Evolutionary conservation across 2,329 filamentous ascomycete species (phyloP).

Genomic region (Thielaviopsis ethacetica): DNA sequence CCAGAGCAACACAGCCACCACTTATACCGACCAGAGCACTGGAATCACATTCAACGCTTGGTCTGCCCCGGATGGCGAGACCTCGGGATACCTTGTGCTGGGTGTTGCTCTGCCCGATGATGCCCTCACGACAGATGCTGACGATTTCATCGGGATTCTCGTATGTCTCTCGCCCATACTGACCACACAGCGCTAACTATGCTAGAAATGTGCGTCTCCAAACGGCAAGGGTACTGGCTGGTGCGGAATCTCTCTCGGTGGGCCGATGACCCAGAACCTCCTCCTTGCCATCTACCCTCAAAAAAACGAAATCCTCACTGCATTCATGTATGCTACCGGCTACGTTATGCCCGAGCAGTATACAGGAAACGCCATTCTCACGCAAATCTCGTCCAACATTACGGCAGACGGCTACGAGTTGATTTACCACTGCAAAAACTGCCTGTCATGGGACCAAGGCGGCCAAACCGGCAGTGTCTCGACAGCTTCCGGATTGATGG

Average conservation of each 20-base stretch:
- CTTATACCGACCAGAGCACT: constrained; percentile 5
- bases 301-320: constrained; percentile 35
- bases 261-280: constrained; percentile 40
- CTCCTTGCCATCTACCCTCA: constrained; percentile 43
- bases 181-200: not conserved
- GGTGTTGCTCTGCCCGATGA: constrained; percentile 37
- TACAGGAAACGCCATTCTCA: constrained; percentile 43
- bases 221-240: constrained; percentile 28
- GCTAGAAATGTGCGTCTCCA: constrained; percentile 8
- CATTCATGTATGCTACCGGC: constrained; percentile 39
- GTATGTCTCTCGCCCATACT: constrained; percentile 20
- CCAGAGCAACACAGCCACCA: constrained; percentile 3
- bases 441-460: constrained; percentile 33
- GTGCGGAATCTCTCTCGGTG: constrained; percentile 40
- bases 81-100: constrained; percentile 23
- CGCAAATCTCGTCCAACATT: constrained; percentile 40
- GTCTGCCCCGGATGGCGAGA: not conserved
- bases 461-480: constrained; percentile 26
- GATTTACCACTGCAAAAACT: constrained; percentile 21
- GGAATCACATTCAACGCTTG: constrained; percentile 8
- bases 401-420: constrained; percentile 42
- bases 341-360: constrained; percentile 44
- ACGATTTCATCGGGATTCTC: constrained; percentile 43
- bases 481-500: constrained; percentile 27
- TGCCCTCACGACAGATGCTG: constrained; percentile 29